phyloP scores from a whole-genome alignment of 306 rosid genomes.

The Acacia crassicarpa region DNA sequence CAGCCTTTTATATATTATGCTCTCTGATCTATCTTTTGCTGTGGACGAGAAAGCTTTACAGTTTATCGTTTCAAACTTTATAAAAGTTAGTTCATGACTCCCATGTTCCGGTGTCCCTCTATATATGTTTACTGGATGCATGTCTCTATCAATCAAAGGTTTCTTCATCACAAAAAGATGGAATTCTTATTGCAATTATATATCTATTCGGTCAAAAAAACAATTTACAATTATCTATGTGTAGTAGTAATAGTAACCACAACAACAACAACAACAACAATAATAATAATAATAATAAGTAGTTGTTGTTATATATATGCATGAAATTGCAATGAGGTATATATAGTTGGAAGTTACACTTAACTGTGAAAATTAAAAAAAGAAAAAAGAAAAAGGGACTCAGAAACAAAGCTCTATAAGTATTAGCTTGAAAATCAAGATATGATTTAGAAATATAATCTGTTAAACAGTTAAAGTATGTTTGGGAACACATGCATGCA shows the following conservation, averaged over 20 bases:
- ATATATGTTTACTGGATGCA: slow-evolving; percentile 3
- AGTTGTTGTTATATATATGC: not conserved
- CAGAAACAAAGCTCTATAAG: not conserved
- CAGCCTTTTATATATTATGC: no score
- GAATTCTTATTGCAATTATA: not conserved
- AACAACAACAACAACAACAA: no score
- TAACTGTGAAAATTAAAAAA: not conserved
- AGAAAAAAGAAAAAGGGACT: not conserved
- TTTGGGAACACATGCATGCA: not conserved
- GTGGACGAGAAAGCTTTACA: not conserved
- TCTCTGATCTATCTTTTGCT: not conserved
- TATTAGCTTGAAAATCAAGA: not conserved
- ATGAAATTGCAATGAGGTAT: not conserved
- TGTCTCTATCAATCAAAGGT: not conserved
- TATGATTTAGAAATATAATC: not conserved
- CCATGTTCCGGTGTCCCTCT: slow-evolving; percentile 2
- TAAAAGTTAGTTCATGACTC: slow-evolving; percentile 19
- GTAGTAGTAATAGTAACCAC: no score
- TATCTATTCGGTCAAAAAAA: no score
- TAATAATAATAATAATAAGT: no score
- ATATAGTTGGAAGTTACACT: not conserved
- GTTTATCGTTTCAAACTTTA: not conserved
- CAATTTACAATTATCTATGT: not conserved
- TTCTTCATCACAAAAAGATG: not conserved
- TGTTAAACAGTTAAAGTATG: not conserved